Evolutionary conservation across 2,329 filamentous ascomycete genomes (phyloP).

Genomic region (Stylonectria norvegica): DNA sequence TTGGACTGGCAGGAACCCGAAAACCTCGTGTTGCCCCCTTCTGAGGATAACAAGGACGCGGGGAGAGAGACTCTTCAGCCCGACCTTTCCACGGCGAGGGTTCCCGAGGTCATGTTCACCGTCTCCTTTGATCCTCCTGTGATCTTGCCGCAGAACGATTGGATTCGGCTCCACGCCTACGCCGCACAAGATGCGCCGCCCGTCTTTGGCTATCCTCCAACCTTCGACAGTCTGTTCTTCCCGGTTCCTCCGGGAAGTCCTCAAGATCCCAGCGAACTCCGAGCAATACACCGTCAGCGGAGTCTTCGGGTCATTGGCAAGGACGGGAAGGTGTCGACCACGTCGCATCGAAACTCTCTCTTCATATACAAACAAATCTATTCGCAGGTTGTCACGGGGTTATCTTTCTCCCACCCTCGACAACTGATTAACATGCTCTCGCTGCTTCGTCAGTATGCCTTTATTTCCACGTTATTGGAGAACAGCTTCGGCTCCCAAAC

Average conservation of each 20-base stretch:
- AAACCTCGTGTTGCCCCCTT: conserved; percentile 54
- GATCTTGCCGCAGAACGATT: conserved; percentile 62
- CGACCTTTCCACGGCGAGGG: conserved; percentile 44
- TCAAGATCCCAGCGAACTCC: conserved; percentile 56
- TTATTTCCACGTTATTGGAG: conserved; percentile 61
- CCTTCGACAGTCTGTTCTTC: conserved; percentile 58
- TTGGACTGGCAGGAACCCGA: conserved; percentile 73
- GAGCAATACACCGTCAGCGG: conserved; percentile 51
- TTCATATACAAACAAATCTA: conserved; percentile 72
- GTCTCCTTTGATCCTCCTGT: conserved; percentile 73
- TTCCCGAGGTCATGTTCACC: conserved; percentile 71
- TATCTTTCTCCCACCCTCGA: conserved; percentile 75
- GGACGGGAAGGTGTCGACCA: conserved; percentile 28
- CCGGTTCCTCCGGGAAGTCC: conserved; percentile 47
- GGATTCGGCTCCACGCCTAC: conserved; percentile 58
- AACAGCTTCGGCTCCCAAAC: conserved; percentile 52
- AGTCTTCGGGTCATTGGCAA: conserved; percentile 42
- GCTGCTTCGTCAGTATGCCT: conserved; percentile 70
- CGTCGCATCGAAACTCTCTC: conserved; percentile 56
- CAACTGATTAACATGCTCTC: conserved; percentile 75
- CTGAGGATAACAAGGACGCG: conserved; percentile 46
- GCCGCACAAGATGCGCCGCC: conserved; percentile 46
- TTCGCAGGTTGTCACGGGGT: conserved; percentile 60
- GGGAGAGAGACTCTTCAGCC: conserved; percentile 52
- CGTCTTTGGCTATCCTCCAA: conserved; percentile 36